Conservation (phyloP, 768 basidiomycete species). For the Lentinula raphanica region DNA sequence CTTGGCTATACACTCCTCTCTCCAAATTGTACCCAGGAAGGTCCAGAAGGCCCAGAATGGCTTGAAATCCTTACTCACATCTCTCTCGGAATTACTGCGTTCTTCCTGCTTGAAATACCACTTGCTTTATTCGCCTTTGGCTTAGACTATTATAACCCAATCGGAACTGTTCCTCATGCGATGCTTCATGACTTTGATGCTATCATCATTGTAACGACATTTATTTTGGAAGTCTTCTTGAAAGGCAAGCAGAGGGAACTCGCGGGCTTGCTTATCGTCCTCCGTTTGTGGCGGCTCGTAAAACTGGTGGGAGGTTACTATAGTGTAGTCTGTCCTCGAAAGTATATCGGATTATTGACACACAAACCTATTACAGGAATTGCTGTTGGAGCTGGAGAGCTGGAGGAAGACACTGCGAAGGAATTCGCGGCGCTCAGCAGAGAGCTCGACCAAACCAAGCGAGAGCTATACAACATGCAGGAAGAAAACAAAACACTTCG, state of each 20-base stretch:
- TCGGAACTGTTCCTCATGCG: constrained; percentile 48
- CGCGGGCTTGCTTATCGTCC: constrained; percentile 60
- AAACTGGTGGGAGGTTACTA: constrained; percentile 66
- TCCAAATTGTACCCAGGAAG: constrained; percentile 37
- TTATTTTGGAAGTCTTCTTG: constrained; percentile 65
- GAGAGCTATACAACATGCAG: constrained; percentile 38
- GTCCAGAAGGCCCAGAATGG: constrained; percentile 49
- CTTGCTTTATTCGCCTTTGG: constrained; percentile 65
- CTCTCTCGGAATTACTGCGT: constrained; percentile 61
- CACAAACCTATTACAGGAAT: constrained; percentile 41
- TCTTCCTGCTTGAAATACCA: constrained; percentile 79
- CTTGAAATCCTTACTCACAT: constrained; percentile 55
- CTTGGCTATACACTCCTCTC: constrained; percentile 62
- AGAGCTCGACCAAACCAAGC: constrained; percentile 40
- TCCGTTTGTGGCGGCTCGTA: constrained; percentile 78
- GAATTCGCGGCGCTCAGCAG: constrained; percentile 44
- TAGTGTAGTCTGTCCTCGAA: too few species aligned
- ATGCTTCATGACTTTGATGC: constrained; percentile 73
- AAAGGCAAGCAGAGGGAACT: constrained; percentile 68
- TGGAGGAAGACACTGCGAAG: constrained; percentile 50
- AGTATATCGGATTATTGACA: too few species aligned
- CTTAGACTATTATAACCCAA: constrained; percentile 55
- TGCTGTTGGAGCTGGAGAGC: constrained; percentile 68
- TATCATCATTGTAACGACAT: constrained; percentile 64
- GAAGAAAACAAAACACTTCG: constrained; percentile 54